Base-by-base conservation (phyloP, 306 rosid genomes). In the Inga leiocalycina region DNA sequence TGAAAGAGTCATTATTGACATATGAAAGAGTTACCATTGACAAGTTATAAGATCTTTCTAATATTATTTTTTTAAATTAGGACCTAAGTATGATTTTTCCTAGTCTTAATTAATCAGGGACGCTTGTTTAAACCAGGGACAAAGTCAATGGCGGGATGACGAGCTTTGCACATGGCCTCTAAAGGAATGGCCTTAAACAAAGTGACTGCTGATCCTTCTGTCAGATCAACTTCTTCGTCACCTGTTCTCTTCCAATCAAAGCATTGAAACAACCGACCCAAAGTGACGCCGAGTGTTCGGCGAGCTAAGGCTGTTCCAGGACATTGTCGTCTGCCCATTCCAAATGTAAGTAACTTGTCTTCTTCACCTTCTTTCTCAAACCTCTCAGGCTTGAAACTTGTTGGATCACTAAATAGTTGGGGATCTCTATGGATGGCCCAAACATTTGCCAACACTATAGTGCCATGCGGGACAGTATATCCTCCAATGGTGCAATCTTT, bases 361-460 rank as follows among this genome's bases (percentile, higher is more conserved):
- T 34, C 11, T 57, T 71, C 84, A 0, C 71, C 84, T 62, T 79
- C 87, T 39, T 44, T 83, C 43, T 81, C 74, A 27, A 85, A 86
- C 32, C 95, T 86, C 48, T 87, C 93, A 0, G 95, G 92, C 74
- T 79, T 88, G 41, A 92, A 92, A 4, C 70, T 73, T 1, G 75
- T 62, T 0, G 85, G 81, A 0, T 88, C 91, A 7, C 65, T 84
- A 94, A 92, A 91, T 0, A 49, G 0, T 2, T 66, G 2, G 0
- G 89, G 89, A 39, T 92, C 93, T 56, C 93, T 88, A 7, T 91
- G 91, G 39, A 89, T 88, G 39, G 89, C 89, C 93, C 94, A 92
- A 3, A 81, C 90, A 32, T 92, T 89, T 2, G 89, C 37, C 10
- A 90, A 44, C 12, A 91, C 86, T 5, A 87, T 88, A 0, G 94